Base-by-base conservation (phyloP, 2,329 filamentous ascomycete genomes). In the Phaeoacremonium minimum region DNA sequence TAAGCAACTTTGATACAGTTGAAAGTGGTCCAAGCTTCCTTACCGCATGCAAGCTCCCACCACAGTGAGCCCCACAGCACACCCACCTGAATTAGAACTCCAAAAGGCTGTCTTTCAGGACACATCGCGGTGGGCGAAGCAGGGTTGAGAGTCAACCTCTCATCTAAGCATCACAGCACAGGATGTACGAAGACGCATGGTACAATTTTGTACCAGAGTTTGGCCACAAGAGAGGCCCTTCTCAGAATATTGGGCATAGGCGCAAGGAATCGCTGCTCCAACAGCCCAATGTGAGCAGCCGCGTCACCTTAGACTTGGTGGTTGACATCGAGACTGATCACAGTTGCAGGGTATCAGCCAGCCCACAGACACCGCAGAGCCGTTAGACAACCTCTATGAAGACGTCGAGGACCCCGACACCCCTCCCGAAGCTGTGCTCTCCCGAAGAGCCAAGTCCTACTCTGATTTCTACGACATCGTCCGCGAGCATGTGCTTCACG, bases 151-250 rank as follows among this genome's bases (percentile, higher is more conserved):
- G n/a, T n/a, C n/a, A n/a, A n/a, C n/a, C n/a, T n/a, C n/a, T n/a
- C n/a, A n/a, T n/a, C n/a, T n/a, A n/a, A n/a, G n/a, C n/a, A n/a
- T n/a, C n/a, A n/a, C n/a, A n/a, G n/a, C n/a, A n/a, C n/a, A 66
- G 47, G 48, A 89, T 88, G 84, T 87, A 87, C 59, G 86, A 91
- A 61, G 86, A 91, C 60, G 80, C 84, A 18, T 91, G 86, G 85
- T 88, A 90, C 64, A 87, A 75, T 56, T 83, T 87, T 54, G 77
- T 86, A 46, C 76, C 84, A 17, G 77, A 83, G 37, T 62, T 75
- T 36, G 64, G 73, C 40, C 64, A 71, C 45, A 74, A 70, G 49
- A 66, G 66, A 42, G 62, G 64, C n/a, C 50, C 65, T 30, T 60
- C 66, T 16, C 63, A 69, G 28, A 52, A 51, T 19, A 63, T 69